These are phyloP conservation scores for Aspergillus sp. DNA, from an alignment of 2,329 filamentous ascomycete species.

Conservation along the genomic window DNA sequence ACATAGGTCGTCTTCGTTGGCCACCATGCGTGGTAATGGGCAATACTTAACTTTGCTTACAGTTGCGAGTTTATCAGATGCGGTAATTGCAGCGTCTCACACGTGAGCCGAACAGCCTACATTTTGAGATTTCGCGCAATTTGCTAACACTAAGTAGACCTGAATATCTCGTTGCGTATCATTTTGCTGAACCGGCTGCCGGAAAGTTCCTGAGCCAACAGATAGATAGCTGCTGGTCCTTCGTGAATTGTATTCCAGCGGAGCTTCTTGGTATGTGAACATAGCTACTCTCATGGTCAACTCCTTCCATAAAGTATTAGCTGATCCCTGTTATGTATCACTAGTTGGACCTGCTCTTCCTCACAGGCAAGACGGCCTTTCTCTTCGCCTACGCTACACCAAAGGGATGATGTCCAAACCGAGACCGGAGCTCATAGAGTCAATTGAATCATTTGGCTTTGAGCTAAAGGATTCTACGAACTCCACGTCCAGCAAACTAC, in stretches of 20 bases:
- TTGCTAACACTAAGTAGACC: neutral
- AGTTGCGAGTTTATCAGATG: neutral
- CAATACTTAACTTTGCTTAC: neutral
- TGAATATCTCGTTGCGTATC: constrained; percentile 3
- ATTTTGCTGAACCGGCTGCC: neutral
- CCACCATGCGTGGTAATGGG: neutral
- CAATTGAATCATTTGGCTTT: no score
- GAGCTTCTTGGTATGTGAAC: neutral
- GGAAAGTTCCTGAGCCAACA: constrained; percentile 9
- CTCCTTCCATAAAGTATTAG: neutral
- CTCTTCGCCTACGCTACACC: neutral
- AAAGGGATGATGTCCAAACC: constrained; percentile 3
- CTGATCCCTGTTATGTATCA: neutral
- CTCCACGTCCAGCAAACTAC: neutral
- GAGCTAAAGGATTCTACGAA: neutral
- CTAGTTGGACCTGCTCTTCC: constrained; percentile 4
- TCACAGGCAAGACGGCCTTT: neutral
- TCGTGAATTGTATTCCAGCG: neutral
- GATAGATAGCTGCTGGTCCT: neutral
- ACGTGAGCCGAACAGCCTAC: neutral
- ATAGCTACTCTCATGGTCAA: neutral
- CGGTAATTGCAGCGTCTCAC: neutral
- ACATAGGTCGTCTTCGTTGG: neutral
- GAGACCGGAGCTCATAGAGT: neutral
- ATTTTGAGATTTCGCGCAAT: neutral